Conservation (phyloP, 257 asterid genomes). For the Lavandula angustifolia region DNA sequence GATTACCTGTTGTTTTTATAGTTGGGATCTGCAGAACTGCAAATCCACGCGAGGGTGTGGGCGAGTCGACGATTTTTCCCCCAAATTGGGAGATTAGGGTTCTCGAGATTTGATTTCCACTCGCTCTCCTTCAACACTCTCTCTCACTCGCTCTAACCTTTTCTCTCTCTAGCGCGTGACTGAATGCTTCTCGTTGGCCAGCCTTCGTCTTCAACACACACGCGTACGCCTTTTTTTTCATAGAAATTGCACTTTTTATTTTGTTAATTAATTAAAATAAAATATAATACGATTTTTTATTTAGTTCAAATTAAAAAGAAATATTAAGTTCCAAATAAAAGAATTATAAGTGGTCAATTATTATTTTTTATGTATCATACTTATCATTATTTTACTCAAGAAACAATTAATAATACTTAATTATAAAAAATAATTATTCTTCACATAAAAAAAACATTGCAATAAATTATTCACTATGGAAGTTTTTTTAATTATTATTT, state of each 20-base stretch:
- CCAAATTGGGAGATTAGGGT: slow-evolving; percentile 60
- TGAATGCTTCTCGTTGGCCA: slow-evolving; percentile 11
- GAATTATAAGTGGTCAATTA: no score
- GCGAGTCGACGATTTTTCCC: slow-evolving; percentile 61
- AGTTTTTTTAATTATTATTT: no score
- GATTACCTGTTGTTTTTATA: slow-evolving; percentile 42
- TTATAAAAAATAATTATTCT: no score
- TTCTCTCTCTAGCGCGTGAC: slow-evolving; percentile 53
- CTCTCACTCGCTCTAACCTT: slow-evolving; percentile 47
- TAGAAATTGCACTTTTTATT: not conserved
- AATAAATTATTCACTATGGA: no score
- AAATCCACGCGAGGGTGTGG: slow-evolving; percentile 77
- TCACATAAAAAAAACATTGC: no score
- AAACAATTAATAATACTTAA: no score
- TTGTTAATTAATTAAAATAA: no score
- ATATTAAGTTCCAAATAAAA: no score
- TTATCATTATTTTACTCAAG: no score
- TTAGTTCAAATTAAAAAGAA: no score
- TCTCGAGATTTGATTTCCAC: slow-evolving; percentile 41
- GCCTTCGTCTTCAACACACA: slow-evolving; percentile 4
- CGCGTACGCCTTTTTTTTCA: not conserved
- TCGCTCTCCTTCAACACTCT: slow-evolving; percentile 40
- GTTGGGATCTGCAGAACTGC: slow-evolving; percentile 54
- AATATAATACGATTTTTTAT: no score
- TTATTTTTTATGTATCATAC: no score